These are phyloP conservation scores for Rhododendron ferrugineum DNA, from an alignment of 148 eudicot genomes.

Conservation along the genomic window DNA sequence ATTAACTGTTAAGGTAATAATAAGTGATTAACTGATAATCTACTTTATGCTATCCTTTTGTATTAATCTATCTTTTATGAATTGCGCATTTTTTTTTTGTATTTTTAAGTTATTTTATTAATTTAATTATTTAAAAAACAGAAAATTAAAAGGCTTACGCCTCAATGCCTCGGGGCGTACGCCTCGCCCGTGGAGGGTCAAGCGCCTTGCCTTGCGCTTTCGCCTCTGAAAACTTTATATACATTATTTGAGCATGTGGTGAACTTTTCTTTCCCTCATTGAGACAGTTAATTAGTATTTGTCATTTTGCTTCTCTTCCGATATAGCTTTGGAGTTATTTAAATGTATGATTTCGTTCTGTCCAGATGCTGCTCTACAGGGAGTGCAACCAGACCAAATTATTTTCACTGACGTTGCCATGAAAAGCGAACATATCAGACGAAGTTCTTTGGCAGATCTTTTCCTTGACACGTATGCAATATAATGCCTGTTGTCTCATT, in stretches of 20 bases:
- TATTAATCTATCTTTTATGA: no score
- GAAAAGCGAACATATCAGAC: conserved; percentile 90
- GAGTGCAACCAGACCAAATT: conserved; percentile 88
- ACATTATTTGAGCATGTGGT: not conserved
- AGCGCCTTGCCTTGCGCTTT: no score
- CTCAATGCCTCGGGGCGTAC: no score
- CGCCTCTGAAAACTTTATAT: not conserved
- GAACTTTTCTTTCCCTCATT: not conserved
- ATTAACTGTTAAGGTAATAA: no score
- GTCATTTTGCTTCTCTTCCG: not conserved
- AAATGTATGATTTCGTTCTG: not conserved
- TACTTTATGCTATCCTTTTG: no score
- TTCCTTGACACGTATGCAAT: conserved; percentile 81
- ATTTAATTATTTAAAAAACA: no score
- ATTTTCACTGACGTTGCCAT: conserved; percentile 98
- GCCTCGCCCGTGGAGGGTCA: no score
- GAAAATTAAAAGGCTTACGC: no score
- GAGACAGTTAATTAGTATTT: not conserved
- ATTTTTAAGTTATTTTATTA: no score
- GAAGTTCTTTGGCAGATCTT: conserved; percentile 89
- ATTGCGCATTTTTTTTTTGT: no score
- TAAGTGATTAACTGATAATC: no score
- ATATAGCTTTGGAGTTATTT: not conserved
- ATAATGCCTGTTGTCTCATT: not conserved
- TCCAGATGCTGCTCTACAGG: conserved; percentile 92